Base-by-base conservation (phyloP, 228 moss, liverwort and hornwort genomes). In the Sphagnum magellanicum region DNA sequence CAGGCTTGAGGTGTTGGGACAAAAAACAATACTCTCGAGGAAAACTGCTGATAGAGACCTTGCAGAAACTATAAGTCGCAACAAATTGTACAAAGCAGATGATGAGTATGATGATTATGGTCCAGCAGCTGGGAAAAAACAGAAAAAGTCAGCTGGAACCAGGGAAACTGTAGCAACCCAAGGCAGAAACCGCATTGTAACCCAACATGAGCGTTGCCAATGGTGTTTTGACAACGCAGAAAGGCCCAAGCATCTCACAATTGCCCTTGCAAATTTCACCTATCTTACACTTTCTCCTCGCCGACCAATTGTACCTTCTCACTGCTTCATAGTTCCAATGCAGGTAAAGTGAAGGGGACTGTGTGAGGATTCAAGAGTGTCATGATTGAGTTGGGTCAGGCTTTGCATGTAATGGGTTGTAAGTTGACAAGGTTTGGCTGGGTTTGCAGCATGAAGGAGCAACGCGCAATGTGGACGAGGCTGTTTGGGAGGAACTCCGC, bases 101-200 rank as follows among this genome's bases (percentile, higher is more conserved):
- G 92, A 96, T 71, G 96, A 96, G 72, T 96, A 96, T 70, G 92
- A 92, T 64, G 89, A 92, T 60, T 83, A 84, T 71, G 92, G 96
- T 66, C 85, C 84, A 66, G 89, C 74, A 49, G 86, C 87, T 71
- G 96, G 89, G 74, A 84, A 76, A 64, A 84, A 67, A 62, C 83
- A 79, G 68, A 86, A 81, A 66, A 76, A 74, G 67, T 69, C 67
- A 11, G 75, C 73, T 53, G 74, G 79, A 55, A 67, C 57, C 53
- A 68, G 67, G 53, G 79, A 84, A 63, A 79, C 74, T 50, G 80
- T 81, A 16, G 68, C 81, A 52, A 65, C 81, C 64, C 81, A 81
- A 65, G 67, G 50, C 48, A 79, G 71, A 63, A 84, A 78, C 63
- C 90, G 77, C 49, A 82, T 92, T 50, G 72, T 78, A 74, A 87